Conservation (phyloP, 306 rosid genomes). For the Ormosia emarginata region DNA sequence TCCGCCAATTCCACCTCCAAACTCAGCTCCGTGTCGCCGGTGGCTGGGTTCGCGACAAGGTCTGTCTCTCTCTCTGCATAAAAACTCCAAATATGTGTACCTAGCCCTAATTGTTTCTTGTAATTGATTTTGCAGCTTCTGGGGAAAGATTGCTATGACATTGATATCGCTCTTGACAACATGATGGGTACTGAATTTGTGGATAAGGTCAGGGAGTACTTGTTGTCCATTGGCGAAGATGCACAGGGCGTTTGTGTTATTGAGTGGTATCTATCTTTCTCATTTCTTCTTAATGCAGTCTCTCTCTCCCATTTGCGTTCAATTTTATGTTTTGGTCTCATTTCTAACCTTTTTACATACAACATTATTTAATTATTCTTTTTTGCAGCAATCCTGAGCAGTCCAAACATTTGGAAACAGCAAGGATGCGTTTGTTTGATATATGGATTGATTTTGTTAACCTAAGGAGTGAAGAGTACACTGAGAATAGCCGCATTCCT, state of each 20-base stretch:
- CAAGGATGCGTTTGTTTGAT: constrained; percentile 86
- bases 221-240: constrained; percentile 69
- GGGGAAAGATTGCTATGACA: constrained; percentile 85
- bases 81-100: not conserved
- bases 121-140: constrained; percentile 56
- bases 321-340: no score
- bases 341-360: no score
- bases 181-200: constrained; percentile 92
- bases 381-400: constrained; percentile 92
- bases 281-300: no score
- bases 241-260: constrained; percentile 86
- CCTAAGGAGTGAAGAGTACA: constrained; percentile 80
- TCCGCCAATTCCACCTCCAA: constrained; percentile 53
- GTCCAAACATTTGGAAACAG: constrained; percentile 96
- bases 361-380: not conserved
- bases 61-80: not conserved
- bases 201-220: constrained; percentile 69
- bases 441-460: constrained; percentile 94
- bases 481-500: constrained; percentile 93
- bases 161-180: constrained; percentile 82
- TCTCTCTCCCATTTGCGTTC: no score
- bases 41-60: constrained; percentile 98
- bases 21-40: constrained; percentile 96
- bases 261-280: constrained; percentile 44
- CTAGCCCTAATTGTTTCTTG: not conserved